A percentile compares a stretch with the other conserved stretches of the same genome.
phyloP scores from a whole-genome alignment of 257 asterid genomes.

The Jaltomata sinuosa region DNA sequence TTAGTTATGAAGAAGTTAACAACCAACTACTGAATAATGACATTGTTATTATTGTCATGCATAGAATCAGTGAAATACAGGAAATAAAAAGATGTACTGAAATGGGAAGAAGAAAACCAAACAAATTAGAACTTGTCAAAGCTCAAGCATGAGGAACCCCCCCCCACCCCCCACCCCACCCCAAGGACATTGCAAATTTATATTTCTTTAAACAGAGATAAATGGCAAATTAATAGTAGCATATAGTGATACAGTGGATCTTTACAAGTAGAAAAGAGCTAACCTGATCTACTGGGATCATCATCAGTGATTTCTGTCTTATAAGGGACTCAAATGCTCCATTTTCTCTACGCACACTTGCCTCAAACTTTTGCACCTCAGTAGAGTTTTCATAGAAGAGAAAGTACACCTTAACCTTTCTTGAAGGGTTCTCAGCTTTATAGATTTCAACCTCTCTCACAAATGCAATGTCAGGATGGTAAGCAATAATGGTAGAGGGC shows the following conservation, averaged over 20 bases:
- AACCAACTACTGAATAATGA: background rate
- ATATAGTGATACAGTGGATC: background rate
- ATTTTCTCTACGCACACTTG: conserved; percentile 85
- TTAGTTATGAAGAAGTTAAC: background rate
- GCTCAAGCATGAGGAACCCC: background rate
- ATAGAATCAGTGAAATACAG: background rate
- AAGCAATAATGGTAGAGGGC: conserved; percentile 80
- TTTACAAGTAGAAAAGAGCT: conserved; percentile 10
- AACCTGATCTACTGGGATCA: conserved; percentile 82
- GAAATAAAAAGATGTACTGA: background rate
- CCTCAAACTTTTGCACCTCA: conserved; percentile 90
- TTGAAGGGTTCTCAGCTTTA: conserved; percentile 80
- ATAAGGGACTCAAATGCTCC: conserved; percentile 90
- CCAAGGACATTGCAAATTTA: background rate
- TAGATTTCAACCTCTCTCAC: conserved; percentile 89
- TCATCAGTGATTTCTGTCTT: conserved; percentile 92
- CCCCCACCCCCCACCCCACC: background rate
- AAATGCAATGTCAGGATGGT: conserved; percentile 86
- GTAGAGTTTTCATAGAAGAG: conserved; percentile 89
- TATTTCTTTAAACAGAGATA: background rate
- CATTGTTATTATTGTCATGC: background rate
- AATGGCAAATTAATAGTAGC: background rate
- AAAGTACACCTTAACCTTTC: conserved; percentile 72
- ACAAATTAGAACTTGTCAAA: background rate
- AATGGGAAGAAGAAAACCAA: background rate